A percentile compares a stretch with the other conserved stretches of the same genome.
Conservation (phyloP, 1,139 yeast species). For the Diutina siamensis region DNA sequence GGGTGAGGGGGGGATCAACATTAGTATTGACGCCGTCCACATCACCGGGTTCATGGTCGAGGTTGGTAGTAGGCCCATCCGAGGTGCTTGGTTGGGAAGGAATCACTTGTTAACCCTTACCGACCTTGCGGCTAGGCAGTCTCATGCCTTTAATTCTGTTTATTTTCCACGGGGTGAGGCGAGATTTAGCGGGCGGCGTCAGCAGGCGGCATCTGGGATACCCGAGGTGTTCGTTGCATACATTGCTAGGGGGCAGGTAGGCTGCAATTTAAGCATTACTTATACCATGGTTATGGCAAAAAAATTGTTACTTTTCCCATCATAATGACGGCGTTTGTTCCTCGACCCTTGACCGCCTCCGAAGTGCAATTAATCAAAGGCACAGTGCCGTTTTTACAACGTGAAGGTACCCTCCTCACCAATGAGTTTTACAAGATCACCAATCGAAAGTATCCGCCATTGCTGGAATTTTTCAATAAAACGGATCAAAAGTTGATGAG, state of each 20-base stretch:
- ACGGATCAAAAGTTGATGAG: conserved; percentile 43
- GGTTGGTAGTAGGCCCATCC: too few relatives aligned
- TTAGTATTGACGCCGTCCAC: too few relatives aligned
- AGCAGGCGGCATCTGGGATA: neutral
- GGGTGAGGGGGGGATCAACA: too few relatives aligned
- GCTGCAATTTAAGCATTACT: neutral
- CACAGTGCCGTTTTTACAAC: conserved; percentile 48
- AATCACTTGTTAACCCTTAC: too few relatives aligned
- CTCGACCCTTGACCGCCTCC: conserved; percentile 13
- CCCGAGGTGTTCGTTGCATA: neutral
- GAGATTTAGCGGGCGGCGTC: neutral
- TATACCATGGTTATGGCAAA: neutral
- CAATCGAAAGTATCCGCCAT: conserved; percentile 42
- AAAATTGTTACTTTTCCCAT: neutral
- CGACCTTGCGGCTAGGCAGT: too few relatives aligned
- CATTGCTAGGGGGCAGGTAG: neutral
- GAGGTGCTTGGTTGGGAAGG: too few relatives aligned
- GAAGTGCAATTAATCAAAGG: conserved; percentile 35
- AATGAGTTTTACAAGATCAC: conserved; percentile 42
- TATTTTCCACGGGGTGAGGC: neutral
- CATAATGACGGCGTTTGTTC: neutral
- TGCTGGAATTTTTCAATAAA: conserved; percentile 48
- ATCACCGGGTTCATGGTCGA: too few relatives aligned
- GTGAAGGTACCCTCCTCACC: conserved; percentile 45
- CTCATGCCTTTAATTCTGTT: too few relatives aligned